Percentiles rank a stretch among this genome's conserved stretches.
Evolutionary conservation across 2,329 filamentous ascomycete species (phyloP).

Genomic region (Fusarium sp.): DNA sequence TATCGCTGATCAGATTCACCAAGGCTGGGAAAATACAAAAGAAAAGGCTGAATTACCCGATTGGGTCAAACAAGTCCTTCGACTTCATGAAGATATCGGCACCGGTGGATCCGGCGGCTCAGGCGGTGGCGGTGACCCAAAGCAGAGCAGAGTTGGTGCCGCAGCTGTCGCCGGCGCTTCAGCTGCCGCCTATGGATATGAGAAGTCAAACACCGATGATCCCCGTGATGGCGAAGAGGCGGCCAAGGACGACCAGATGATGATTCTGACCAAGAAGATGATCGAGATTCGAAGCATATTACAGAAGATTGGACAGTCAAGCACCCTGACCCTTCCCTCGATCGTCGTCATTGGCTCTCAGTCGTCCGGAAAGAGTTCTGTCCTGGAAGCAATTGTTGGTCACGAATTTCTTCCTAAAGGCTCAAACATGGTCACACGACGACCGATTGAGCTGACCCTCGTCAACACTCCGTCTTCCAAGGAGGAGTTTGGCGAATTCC

Average conservation of each 20-base stretch:
- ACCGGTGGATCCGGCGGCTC: slow-evolving; percentile 61
- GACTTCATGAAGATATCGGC: slow-evolving; percentile 69
- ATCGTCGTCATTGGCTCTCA: slow-evolving; percentile 99
- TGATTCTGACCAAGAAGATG: slow-evolving; percentile 99
- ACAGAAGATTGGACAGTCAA: slow-evolving; percentile 91
- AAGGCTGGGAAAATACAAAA: slow-evolving; percentile 86
- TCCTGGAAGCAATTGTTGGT: slow-evolving; percentile 95
- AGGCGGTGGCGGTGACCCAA: slow-evolving; percentile 63
- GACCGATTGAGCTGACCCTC: slow-evolving; percentile 95
- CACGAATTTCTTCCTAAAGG: slow-evolving; percentile 98
- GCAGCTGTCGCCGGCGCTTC: slow-evolving; percentile 77
- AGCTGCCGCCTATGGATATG: slow-evolving; percentile 83
- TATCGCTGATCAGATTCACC: slow-evolving; percentile 81
- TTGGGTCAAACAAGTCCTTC: slow-evolving; percentile 83
- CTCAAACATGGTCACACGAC: slow-evolving; percentile 97
- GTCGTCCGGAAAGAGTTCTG: slow-evolving; percentile 97
- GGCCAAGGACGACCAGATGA: slow-evolving; percentile 97
- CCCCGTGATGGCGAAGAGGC: slow-evolving; percentile 70
- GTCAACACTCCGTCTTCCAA: slow-evolving; percentile 92
- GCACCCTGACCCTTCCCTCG: slow-evolving; percentile 87
- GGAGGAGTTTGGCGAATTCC: slow-evolving; percentile 95
- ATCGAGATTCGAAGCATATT: slow-evolving; percentile 96
- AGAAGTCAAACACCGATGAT: slow-evolving; percentile 75
- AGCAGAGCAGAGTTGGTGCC: slow-evolving; percentile 69
- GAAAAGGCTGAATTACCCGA: slow-evolving; percentile 76